phyloP scores from a whole-genome alignment of 306 rosid genomes.

The Adenanthera pavonina region DNA sequence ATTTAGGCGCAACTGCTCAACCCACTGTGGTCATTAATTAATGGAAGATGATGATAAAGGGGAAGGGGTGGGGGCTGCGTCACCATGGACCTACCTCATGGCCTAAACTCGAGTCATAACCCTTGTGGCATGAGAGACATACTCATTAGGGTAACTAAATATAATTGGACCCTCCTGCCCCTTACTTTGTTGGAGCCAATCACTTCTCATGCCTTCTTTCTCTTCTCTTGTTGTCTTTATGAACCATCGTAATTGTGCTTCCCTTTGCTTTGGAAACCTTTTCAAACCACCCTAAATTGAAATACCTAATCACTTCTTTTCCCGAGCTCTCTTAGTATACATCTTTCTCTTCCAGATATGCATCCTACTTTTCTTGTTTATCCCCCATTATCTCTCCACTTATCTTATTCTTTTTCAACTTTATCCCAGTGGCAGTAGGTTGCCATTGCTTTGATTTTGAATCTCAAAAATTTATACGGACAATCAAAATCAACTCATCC shows the following conservation, averaged over 20 bases:
- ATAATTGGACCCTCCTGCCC: slow-evolving; percentile 12
- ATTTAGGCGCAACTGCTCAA: background rate
- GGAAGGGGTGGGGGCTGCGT: slow-evolving; percentile 1
- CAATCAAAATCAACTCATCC: background rate
- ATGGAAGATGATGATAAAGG: slow-evolving; percentile 2
- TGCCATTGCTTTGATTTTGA: slow-evolving; percentile 1
- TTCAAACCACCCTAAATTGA: slow-evolving; percentile 44
- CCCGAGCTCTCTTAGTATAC: slow-evolving; percentile 41
- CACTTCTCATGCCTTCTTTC: slow-evolving; percentile 27
- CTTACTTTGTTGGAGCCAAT: slow-evolving; percentile 38
- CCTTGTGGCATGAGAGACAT: slow-evolving; percentile 43
- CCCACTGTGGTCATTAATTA: background rate
- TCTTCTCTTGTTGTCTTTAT: slow-evolving; percentile 31
- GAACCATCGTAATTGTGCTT: slow-evolving; percentile 40
- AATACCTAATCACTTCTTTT: slow-evolving; percentile 45
- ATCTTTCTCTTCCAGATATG: slow-evolving; percentile 51
- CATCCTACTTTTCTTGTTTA: slow-evolving; percentile 28
- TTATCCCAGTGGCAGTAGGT: slow-evolving; percentile 19
- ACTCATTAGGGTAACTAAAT: slow-evolving; percentile 32
- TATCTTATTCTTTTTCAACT: slow-evolving; percentile 17
- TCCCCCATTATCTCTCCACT: slow-evolving; percentile 21
- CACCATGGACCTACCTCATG: slow-evolving; percentile 39
- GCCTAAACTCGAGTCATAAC: slow-evolving; percentile 44
- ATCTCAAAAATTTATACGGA: background rate
- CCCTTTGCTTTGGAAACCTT: slow-evolving; percentile 56